phyloP scores from a whole-genome alignment of 75 land plant genomes.

The Isoetes taiwanensis region DNA sequence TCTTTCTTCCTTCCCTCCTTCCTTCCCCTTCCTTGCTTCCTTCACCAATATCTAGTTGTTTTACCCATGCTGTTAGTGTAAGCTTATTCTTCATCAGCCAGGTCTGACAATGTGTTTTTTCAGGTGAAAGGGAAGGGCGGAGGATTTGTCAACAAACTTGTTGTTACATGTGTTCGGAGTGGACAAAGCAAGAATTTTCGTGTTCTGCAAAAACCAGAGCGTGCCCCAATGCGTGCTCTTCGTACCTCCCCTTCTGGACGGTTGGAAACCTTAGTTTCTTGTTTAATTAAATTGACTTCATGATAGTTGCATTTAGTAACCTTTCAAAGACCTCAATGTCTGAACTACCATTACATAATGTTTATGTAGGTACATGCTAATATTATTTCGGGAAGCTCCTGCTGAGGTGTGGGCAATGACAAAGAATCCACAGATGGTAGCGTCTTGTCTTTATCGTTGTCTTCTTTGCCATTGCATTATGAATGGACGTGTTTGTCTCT shows the following conservation, averaged over 20 bases:
- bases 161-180: constrained; percentile 84
- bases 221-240: constrained; percentile 93
- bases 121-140: constrained; percentile 89
- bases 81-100: background rate
- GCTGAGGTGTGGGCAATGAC: constrained; percentile 99
- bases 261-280: too few species aligned
- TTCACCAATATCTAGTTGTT: too few species aligned
- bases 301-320: too few species aligned
- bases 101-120: background rate
- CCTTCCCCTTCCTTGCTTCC: too few species aligned
- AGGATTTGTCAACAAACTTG: constrained; percentile 70
- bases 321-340: background rate
- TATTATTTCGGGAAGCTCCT: constrained; percentile 96
- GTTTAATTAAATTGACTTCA: too few species aligned
- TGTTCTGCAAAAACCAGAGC: constrained; percentile 84
- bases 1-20: too few species aligned
- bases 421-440: constrained; percentile 83
- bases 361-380: constrained; percentile 63
- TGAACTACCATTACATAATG: background rate
- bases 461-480: background rate
- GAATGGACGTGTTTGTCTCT: background rate
- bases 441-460: background rate
- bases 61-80: too few species aligned
- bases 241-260: constrained; percentile 99
- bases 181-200: constrained; percentile 77